phyloP scores from a whole-genome alignment of 129 eudicot species.

The Lactuca sativa region DNA sequence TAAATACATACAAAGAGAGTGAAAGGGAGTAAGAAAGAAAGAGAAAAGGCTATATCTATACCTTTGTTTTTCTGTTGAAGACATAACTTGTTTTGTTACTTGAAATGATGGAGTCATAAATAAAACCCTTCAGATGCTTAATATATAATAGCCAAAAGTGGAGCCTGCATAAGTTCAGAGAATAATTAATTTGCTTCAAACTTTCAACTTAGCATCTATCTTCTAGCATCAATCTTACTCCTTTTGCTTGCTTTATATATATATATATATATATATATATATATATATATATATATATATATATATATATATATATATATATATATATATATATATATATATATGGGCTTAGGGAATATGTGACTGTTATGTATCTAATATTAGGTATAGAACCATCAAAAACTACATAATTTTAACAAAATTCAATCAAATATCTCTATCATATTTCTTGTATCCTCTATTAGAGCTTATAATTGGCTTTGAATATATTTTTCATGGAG shows the following conservation, averaged over 20 bases:
- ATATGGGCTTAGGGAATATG: too few species aligned
- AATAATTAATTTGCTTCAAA: neutral
- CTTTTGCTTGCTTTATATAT: neutral
- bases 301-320: too few species aligned
- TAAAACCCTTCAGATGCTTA: neutral
- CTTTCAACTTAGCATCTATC: neutral
- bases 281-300: neutral
- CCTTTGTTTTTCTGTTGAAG: slow-evolving; percentile 16
- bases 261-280: neutral
- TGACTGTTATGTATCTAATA: too few species aligned
- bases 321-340: too few species aligned
- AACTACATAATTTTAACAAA: too few species aligned
- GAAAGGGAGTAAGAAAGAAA: neutral
- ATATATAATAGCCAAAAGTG: slow-evolving; percentile 22
- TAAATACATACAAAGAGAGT: neutral
- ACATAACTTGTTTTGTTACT: slow-evolving; percentile 10
- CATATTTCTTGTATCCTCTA: too few species aligned
- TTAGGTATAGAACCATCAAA: too few species aligned
- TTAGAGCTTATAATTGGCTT: too few species aligned
- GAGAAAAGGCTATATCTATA: neutral
- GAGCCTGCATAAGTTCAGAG: neutral
- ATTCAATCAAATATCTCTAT: too few species aligned
- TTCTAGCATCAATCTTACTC: slow-evolving; percentile 5
- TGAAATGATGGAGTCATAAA: neutral
- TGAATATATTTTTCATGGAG: too few species aligned